Evolutionary conservation across 305 asterid species (phyloP).

Genomic region (Caryopteris hybrid): DNA sequence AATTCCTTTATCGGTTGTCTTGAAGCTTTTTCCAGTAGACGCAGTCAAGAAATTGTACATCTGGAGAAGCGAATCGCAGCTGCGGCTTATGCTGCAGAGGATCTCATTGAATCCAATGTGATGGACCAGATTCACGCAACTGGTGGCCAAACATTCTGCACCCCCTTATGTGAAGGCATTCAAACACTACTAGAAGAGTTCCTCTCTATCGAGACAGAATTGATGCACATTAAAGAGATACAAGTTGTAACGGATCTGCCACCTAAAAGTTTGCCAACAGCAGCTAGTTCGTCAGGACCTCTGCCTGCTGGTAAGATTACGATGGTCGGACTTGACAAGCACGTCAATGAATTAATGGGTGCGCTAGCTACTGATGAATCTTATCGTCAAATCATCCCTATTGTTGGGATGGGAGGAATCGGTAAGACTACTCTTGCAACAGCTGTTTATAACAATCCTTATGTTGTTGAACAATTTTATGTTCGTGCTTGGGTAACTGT

Average conservation of each 20-base stretch:
- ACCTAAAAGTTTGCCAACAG: neutral
- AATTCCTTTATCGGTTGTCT: neutral
- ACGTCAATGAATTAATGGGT: neutral
- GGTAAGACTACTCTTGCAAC: constrained; percentile 15
- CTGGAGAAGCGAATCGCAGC: neutral
- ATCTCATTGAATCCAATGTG: constrained; percentile 8
- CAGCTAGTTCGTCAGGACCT: neutral
- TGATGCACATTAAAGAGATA: neutral
- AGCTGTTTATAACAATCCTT: neutral
- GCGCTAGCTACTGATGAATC: neutral
- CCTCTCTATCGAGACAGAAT: neutral
- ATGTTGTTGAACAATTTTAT: neutral
- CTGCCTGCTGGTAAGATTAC: neutral
- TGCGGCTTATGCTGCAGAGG: constrained; percentile 6
- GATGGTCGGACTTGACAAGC: constrained; percentile 5
- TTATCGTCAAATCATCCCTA: neutral
- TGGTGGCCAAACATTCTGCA: neutral
- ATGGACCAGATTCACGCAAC: neutral
- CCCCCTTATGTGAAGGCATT: neutral
- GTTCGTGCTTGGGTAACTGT: constrained; percentile 2
- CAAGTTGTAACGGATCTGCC: neutral
- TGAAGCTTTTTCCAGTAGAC: neutral
- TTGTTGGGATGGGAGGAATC: constrained; percentile 18
- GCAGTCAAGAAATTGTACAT: neutral
- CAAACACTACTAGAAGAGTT: neutral